These are phyloP conservation scores for Penicillium sp. DNA, from an alignment of 2,329 filamentous ascomycete genomes.

Conservation along the genomic window DNA sequence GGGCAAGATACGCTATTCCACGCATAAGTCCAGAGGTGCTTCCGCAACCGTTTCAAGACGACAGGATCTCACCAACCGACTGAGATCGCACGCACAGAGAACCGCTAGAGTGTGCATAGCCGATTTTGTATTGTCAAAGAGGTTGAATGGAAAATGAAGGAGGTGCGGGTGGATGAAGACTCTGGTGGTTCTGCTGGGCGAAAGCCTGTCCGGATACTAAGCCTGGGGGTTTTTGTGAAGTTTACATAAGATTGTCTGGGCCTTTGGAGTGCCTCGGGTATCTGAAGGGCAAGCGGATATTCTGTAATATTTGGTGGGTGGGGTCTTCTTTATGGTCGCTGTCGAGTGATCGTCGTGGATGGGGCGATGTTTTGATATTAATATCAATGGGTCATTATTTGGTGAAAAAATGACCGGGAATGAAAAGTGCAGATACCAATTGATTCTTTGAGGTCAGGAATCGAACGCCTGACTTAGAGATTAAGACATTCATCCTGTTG, in stretches of 20 bases:
- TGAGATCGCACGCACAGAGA: too few species aligned
- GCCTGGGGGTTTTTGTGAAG: background rate
- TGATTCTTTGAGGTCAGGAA: background rate
- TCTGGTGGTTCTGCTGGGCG: background rate
- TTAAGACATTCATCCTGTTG: too few species aligned
- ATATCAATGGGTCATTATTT: too few species aligned
- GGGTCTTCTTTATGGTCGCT: background rate
- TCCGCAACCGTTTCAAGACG: too few species aligned
- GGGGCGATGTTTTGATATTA: background rate
- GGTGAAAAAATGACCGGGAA: background rate
- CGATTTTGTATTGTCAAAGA: constrained; percentile 17
- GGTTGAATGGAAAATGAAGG: constrained; percentile 21
- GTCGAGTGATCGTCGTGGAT: background rate
- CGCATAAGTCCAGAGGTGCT: too few species aligned
- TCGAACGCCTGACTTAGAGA: background rate
- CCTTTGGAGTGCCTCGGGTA: too few species aligned
- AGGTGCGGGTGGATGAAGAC: constrained; percentile 4
- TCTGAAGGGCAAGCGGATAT: background rate
- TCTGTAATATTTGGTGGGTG: background rate
- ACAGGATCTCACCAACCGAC: too few species aligned
- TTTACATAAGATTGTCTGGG: too few species aligned
- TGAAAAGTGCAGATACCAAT: background rate
- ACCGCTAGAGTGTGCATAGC: too few species aligned
- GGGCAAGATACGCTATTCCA: too few species aligned
- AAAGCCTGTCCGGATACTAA: too few species aligned